These are phyloP conservation scores for Malbranchea zuffiana DNA, from an alignment of 2,329 filamentous ascomycete species.

Conservation along the genomic window DNA sequence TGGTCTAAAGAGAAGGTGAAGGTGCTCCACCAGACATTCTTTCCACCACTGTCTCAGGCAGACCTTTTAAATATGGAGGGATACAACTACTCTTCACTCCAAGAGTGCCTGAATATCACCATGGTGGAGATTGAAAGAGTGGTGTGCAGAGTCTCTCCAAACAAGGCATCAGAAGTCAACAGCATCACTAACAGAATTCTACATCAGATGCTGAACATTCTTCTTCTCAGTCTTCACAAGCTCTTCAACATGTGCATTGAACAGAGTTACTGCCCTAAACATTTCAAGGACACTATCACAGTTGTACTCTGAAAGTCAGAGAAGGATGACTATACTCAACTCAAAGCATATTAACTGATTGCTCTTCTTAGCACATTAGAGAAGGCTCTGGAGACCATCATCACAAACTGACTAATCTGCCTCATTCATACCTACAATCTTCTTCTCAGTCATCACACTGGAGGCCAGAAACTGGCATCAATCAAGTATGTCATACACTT, in stretches of 20 bases:
- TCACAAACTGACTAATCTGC: conserved; percentile 12
- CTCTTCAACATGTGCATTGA: conserved; percentile 11
- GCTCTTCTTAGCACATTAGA: conserved; percentile 15
- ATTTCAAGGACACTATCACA: conserved; percentile 14
- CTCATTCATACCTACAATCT: conserved; percentile 12
- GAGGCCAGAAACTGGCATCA: conserved; percentile 5
- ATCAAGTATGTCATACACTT: conserved; percentile 11
- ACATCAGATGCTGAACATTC: not conserved
- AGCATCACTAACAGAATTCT: conserved; percentile 12
- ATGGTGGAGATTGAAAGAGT: conserved; percentile 16
- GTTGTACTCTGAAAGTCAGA: conserved; percentile 16
- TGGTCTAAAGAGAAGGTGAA: conserved; percentile 9
- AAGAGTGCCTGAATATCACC: conserved; percentile 16
- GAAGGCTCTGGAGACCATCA: conserved; percentile 13
- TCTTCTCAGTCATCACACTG: conserved; percentile 11
- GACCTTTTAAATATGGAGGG: conserved; percentile 14
- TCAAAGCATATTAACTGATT: conserved; percentile 14
- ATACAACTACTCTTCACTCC: conserved; percentile 12
- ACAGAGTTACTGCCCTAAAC: conserved; percentile 14
- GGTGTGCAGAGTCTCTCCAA: conserved; percentile 15
- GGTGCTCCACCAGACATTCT: conserved; percentile 15
- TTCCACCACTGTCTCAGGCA: conserved; percentile 12
- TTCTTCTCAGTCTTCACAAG: not conserved
- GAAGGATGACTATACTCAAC: conserved; percentile 15
- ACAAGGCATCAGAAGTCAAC: conserved; percentile 19